Base-by-base conservation (phyloP, 305 asterid species). In the Fraxinus xanthoxyloides region DNA sequence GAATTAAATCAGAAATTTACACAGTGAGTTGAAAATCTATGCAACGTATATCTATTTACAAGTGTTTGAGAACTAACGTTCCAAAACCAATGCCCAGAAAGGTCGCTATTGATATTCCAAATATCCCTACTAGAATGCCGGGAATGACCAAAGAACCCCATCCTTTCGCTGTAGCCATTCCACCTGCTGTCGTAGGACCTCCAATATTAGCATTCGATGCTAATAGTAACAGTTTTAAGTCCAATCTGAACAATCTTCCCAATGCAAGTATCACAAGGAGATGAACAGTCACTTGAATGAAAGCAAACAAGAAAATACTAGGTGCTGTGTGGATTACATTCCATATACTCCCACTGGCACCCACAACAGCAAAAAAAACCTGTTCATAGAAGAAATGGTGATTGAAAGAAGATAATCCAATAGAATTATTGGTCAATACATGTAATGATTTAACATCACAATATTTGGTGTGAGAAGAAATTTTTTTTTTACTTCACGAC, bases 191-290 rank as follows among this genome's bases (percentile, higher is more conserved):
- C 30, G 97, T 94, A 19, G 97, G 98, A 72, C 98, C 98, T 74
- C 98, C 97, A 51, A 94, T 80, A 80, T 94, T 93, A 24, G 98
- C 97, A 84, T 94, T 94, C 56, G 98, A 94, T 40, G 97, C 98
- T 48, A 93, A 72, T 56, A 94, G 82, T 77, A 94, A n/a, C 59
- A 88, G 86, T 81, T 88, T 94, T 79, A 32, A 84, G 61, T 93
- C 93, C 19, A 94, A 72, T 75, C 79, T 48, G 73, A 90, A 87
- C 54, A 93, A 61, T 54, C 88, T 92, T 75, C 98, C 97, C 3
- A 93, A 83, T 67, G 91, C 94, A 24, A 92, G 85, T 30, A 93
- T 79, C 82, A 93, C 88, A 7, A 87, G 56, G 4, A 94, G 92
- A 91, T 94, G 98, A 76, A 92, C 87, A 0, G 90, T 88, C 67